Base-by-base conservation (phyloP, 345 rosid genomes). In the Turritis glabra region DNA sequence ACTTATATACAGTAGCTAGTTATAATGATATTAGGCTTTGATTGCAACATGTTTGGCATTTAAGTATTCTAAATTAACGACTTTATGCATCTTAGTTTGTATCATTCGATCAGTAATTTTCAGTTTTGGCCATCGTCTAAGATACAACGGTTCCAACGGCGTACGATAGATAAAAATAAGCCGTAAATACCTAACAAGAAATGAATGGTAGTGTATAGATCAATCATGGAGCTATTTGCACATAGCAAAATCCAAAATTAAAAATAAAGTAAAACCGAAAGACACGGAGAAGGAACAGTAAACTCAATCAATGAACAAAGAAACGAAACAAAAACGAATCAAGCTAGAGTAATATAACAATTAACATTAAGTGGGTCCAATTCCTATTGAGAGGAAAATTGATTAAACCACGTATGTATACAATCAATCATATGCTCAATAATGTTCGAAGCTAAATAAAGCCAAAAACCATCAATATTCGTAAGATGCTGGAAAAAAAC, bases 211-310 rank as follows among this genome's bases (percentile, higher is more conserved):
- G 64, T 53, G 72, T 57, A 47, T 47, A 37, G 15, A 66, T 57
- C 78, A 74, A 66, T 74, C 78, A 74, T 57, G 67, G 33, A 66
- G 32, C 78, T 57, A 15, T 57, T 59, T 33, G 66, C 29, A 38
- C 52, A 9, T 57, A 35, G 43, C 23, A 74, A 56, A 56, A 37
- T 65, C 66, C 25, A 74, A 56, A n/a, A 17, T 12, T 12, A 0
- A 21, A 74, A 44, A 30, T 23, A 54, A 54, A 64, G 35, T 57
- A 13, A 35, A 25, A 74, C 66, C 78, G 57, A 57, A 65, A 74
- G 72, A 57, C 72, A 66, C 47, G 72, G 67, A 56, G 41, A 66
- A 37, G 58, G 51, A 74, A 74, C 78, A 74, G 78, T 57, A 47
- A 65, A 74, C 67, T 66, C 51, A 64, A 64, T 64, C 64, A 64